Percentiles rank a stretch among this genome's conserved stretches.
These are phyloP conservation scores for Russula earlei DNA, from an alignment of 768 basidiomycete species.

Conservation along the genomic window DNA sequence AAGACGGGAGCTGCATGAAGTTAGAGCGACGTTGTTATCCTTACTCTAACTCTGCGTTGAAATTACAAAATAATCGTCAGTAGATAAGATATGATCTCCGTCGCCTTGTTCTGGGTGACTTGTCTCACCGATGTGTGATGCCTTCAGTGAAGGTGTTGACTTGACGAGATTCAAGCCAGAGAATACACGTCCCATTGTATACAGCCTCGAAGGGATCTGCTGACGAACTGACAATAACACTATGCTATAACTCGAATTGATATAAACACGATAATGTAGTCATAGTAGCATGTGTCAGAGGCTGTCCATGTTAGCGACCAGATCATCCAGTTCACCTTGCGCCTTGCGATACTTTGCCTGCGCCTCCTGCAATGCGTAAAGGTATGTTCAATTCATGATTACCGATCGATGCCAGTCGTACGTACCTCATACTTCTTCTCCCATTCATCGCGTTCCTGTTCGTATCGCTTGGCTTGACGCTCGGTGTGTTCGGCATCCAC, in stretches of 20 bases:
- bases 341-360: constrained; percentile 7
- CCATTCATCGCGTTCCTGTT: constrained; percentile 36
- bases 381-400: background rate
- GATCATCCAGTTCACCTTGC: constrained; percentile 11
- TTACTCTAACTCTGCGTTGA: too few relatives aligned
- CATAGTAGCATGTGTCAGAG: constrained; percentile 4
- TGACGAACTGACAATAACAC: background rate
- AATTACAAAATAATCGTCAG: too few relatives aligned
- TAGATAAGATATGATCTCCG: too few relatives aligned
- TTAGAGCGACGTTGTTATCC: background rate
- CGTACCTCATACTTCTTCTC: constrained; percentile 65
- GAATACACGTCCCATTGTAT: too few relatives aligned
- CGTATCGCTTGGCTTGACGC: constrained; percentile 8
- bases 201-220: background rate
- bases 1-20: background rate
- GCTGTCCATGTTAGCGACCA: constrained; percentile 13
- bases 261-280: background rate
- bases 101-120: too few relatives aligned
- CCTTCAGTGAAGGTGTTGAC: too few relatives aligned
- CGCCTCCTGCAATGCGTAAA: constrained; percentile 6
- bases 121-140: too few relatives aligned
- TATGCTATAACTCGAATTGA: background rate
- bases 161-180: too few relatives aligned
- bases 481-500: constrained; percentile 9
- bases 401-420: background rate